These are phyloP conservation scores for Septoria linicola DNA, from an alignment of 2,329 filamentous ascomycete genomes.

Conservation along the genomic window DNA sequence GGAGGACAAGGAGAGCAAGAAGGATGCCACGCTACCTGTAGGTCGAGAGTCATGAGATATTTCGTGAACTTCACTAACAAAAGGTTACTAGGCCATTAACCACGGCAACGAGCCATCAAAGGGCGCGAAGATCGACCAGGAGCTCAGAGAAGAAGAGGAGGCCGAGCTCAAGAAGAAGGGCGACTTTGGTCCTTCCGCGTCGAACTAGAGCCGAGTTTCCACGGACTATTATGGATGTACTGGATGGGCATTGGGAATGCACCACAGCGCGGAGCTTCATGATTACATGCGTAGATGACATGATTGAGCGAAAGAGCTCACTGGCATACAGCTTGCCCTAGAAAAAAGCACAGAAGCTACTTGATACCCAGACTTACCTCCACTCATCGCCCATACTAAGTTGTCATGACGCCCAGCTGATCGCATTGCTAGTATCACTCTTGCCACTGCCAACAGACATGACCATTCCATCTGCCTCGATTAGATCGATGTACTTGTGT, in stretches of 20 bases:
- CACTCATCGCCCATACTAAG: not conserved
- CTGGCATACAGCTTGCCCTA: slow-evolving; percentile 1
- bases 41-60: slow-evolving; percentile 21
- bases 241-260: not conserved
- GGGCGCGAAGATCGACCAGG: slow-evolving; percentile 69
- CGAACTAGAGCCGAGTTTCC: slow-evolving; percentile 25
- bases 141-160: slow-evolving; percentile 68
- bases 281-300: slow-evolving; percentile 15
- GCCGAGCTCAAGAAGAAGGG: slow-evolving; percentile 63
- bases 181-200: slow-evolving; percentile 31
- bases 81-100: slow-evolving; percentile 52
- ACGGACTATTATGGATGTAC: not conserved
- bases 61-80: not conserved
- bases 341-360: not conserved
- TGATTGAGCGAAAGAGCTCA: not conserved
- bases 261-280: not conserved
- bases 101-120: slow-evolving; percentile 73
- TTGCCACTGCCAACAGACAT: not conserved
- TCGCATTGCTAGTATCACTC: not conserved
- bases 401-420: not conserved
- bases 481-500: slow-evolving; percentile 4
- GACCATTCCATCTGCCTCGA: slow-evolving; percentile 3
- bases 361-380: not conserved
- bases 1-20: slow-evolving; percentile 47
- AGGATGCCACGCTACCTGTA: slow-evolving; percentile 58